These are phyloP conservation scores for Corylus heterophylla DNA, from an alignment of 306 rosid species.

Conservation along the genomic window DNA sequence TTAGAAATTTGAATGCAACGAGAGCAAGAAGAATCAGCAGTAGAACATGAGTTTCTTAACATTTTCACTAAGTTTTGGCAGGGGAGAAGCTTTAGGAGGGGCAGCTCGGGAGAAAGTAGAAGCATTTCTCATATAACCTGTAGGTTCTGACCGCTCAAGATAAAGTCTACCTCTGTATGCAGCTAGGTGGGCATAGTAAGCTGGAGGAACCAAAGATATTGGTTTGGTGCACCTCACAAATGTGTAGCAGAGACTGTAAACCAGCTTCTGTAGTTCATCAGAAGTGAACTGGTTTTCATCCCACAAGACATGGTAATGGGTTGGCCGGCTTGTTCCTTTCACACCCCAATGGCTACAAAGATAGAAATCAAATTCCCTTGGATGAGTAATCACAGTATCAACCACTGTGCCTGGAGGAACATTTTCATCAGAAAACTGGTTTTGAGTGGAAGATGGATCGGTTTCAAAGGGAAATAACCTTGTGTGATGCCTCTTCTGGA, in stretches of 20 bases:
- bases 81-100: slow-evolving; percentile 73
- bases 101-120: slow-evolving; percentile 70
- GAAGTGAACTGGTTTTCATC: slow-evolving; percentile 91
- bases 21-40: slow-evolving; percentile 47
- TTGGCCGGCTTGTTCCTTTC: slow-evolving; percentile 95
- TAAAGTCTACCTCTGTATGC: slow-evolving; percentile 97
- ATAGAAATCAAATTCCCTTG: slow-evolving; percentile 87
- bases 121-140: slow-evolving; percentile 39
- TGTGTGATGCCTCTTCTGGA: slow-evolving; percentile 96
- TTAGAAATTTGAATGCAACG: not conserved
- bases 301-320: slow-evolving; percentile 89
- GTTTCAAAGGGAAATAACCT: slow-evolving; percentile 76
- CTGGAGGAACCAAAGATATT: slow-evolving; percentile 97
- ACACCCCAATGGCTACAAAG: slow-evolving; percentile 98
- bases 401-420: slow-evolving; percentile 95
- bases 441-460: slow-evolving; percentile 55
- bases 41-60: slow-evolving; percentile 93
- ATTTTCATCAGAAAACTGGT: slow-evolving; percentile 57
- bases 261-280: slow-evolving; percentile 88
- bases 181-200: slow-evolving; percentile 94
- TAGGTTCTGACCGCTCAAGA: slow-evolving; percentile 73
- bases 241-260: slow-evolving; percentile 83
- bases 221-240: slow-evolving; percentile 96
- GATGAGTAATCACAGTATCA: slow-evolving; percentile 94
- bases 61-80: slow-evolving; percentile 86